Base-by-base conservation (phyloP, 202 grass and related monocot species). In the Setaria viridis region DNA sequence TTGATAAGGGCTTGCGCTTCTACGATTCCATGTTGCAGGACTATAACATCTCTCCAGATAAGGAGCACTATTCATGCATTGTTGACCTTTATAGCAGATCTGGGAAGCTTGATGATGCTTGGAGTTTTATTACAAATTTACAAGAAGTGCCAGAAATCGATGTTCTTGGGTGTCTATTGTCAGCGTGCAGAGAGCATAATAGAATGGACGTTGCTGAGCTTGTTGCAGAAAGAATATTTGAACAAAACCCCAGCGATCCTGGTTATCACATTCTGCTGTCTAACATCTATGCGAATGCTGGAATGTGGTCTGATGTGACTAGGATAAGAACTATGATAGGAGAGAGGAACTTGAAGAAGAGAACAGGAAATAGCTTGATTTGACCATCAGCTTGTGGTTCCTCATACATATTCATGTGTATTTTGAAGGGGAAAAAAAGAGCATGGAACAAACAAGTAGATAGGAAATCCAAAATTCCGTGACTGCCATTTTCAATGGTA, bases 231-330 rank as follows among this genome's bases (percentile, higher is more conserved):
- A 79, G 39, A 79, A 94, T 94, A 86, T 91, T 89, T 85, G 89
- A 91, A 65, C 85, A 78, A 62, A 91, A 82, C 15, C 67, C 86
- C 62, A 75, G 51, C 75, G 92, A 94, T 89, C 86, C 92, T 69
- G 92, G 92, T 19, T 94, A 94, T 58, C 87, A 91, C 70, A 85
- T 94, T 89, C 80, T 94, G 39, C 25, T 94, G n/a, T 94, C 92
- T 62, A 94, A 94, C 64, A 91, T 91, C 11, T 94, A 94, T 85
- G 92, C 92, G 11, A 75, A 81, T 87, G 86, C 89, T 50, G 89
- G 87, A 84, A 91, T 83, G 89, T 94, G 92, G 92, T 83, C 75
- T 57, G 77, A 91, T 76, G 92, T 85, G 21, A 59, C 81, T 17
- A 89, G 72, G 46, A 90, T 94, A 72, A 89, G 92, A 94, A 72